Conservation (phyloP, 768 basidiomycete genomes). For the Astraeus odoratus region DNA sequence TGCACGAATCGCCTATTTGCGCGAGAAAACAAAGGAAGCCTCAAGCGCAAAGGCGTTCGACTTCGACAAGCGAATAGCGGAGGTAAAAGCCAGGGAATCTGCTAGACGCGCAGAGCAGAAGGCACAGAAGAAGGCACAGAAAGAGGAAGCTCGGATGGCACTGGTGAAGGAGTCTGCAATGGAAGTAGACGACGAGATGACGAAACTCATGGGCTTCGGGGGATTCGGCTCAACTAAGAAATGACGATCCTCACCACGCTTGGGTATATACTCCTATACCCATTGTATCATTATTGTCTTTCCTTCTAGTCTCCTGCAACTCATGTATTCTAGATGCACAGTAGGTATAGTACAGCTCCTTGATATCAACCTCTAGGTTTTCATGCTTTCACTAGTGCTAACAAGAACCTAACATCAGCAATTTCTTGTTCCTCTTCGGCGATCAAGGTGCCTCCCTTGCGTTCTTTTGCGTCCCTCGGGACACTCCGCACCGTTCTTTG, state of each 20-base stretch:
- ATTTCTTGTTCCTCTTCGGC: slow-evolving; percentile 87
- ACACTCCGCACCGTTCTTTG: slow-evolving; percentile 66
- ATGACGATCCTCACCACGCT: slow-evolving; percentile 35
- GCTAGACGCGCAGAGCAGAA: slow-evolving; percentile 67
- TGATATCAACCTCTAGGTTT: neutral
- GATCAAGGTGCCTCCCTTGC: slow-evolving; percentile 45
- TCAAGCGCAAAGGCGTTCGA: slow-evolving; percentile 87
- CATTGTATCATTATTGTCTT: too few species aligned
- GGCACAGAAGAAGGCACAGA: slow-evolving; percentile 71
- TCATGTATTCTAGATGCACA: slow-evolving; percentile 1
- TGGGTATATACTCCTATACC: too few species aligned
- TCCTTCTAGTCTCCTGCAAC: neutral
- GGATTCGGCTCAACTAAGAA: slow-evolving; percentile 87
- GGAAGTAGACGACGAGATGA: slow-evolving; percentile 60
- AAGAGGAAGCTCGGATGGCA: slow-evolving; percentile 63
- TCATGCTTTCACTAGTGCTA: slow-evolving; percentile 51
- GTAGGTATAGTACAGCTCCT: slow-evolving; percentile 18
- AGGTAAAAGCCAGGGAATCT: slow-evolving; percentile 70
- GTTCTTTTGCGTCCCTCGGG: slow-evolving; percentile 53
- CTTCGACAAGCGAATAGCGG: slow-evolving; percentile 83
- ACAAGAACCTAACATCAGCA: slow-evolving; percentile 66
- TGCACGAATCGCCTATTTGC: slow-evolving; percentile 77
- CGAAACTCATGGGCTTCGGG: slow-evolving; percentile 84
- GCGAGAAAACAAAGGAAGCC: slow-evolving; percentile 81
- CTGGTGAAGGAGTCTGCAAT: slow-evolving; percentile 44